phyloP scores from a whole-genome alignment of 2,329 filamentous ascomycete genomes.

The Calycina herbarum region DNA sequence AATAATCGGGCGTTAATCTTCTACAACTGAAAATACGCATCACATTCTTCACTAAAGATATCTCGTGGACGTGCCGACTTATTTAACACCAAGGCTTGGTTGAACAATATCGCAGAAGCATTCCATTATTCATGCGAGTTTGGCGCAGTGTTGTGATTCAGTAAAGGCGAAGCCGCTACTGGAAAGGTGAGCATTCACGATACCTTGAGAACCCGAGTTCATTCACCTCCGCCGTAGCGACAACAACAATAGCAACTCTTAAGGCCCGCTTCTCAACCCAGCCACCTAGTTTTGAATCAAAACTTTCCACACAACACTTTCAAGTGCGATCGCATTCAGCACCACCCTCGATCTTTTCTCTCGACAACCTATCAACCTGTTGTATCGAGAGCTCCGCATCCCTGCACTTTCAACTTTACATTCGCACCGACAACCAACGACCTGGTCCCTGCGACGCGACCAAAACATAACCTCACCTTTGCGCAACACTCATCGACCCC shows the following conservation, averaged over 20 bases:
- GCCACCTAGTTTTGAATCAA: not conserved
- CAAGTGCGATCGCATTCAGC: not conserved
- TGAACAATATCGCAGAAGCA: not conserved
- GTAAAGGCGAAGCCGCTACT: not conserved
- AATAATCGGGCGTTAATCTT: not conserved
- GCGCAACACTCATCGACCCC: not conserved
- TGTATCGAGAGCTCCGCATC: not conserved
- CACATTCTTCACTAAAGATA: not conserved
- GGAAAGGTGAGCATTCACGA: constrained; percentile 1
- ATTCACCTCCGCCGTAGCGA: not conserved
- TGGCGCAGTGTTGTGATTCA: not conserved
- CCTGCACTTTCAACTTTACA: not conserved
- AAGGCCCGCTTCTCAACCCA: not conserved
- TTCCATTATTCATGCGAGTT: not conserved
- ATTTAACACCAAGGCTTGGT: not conserved
- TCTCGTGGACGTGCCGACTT: not conserved
- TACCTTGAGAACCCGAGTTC: not conserved
- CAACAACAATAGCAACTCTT: not conserved
- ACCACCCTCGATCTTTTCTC: not conserved
- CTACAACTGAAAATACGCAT: not conserved
- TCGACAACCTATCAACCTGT: not conserved
- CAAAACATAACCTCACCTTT: not conserved
- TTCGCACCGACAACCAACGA: not conserved
- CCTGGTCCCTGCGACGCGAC: not conserved
- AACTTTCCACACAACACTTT: not conserved